These are phyloP conservation scores for Coemansia sp. DNA, from an alignment of 192 early-diverging fungal species.

Conservation along the genomic window DNA sequence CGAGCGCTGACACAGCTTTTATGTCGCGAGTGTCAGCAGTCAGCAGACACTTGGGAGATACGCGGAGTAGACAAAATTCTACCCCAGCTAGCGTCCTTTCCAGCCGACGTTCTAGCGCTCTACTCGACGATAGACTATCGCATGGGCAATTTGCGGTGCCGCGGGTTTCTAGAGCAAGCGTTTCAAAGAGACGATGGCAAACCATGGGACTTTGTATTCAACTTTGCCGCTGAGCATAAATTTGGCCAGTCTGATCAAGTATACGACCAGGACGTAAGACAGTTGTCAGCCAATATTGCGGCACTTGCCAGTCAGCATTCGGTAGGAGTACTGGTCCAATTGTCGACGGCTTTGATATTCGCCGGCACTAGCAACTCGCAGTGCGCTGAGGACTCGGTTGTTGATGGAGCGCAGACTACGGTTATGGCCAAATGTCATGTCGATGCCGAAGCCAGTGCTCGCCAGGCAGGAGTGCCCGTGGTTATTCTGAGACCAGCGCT, in stretches of 20 bases:
- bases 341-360: constrained; percentile 93
- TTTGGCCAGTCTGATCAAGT: constrained; percentile 85
- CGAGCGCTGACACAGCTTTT: constrained; percentile 41
- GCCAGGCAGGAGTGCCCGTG: constrained; percentile 60
- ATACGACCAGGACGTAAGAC: constrained; percentile 47
- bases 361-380: not conserved
- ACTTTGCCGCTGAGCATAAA: constrained; percentile 93
- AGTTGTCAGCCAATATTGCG: constrained; percentile 75
- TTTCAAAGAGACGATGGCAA: constrained; percentile 70
- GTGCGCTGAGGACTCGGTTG: constrained; percentile 24
- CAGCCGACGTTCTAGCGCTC: constrained; percentile 16
- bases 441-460: constrained; percentile 31
- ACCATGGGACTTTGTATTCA: constrained; percentile 91
- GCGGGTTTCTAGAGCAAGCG: constrained; percentile 61
- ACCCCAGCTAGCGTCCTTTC: constrained; percentile 42
- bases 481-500: constrained; percentile 86
- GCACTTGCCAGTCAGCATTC: constrained; percentile 78
- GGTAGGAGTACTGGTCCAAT: constrained; percentile 76
- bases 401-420: constrained; percentile 18
- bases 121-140: constrained; percentile 41
- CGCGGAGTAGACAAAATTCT: constrained; percentile 49
- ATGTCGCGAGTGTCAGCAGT: constrained; percentile 25
- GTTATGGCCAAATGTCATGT: constrained; percentile 26
- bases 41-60: constrained; percentile 25
- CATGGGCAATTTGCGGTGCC: constrained; percentile 51